A percentile compares a stretch with the other conserved stretches of the same genome.
phyloP scores from a whole-genome alignment of 306 rosid species.

The Castanea sativa region DNA sequence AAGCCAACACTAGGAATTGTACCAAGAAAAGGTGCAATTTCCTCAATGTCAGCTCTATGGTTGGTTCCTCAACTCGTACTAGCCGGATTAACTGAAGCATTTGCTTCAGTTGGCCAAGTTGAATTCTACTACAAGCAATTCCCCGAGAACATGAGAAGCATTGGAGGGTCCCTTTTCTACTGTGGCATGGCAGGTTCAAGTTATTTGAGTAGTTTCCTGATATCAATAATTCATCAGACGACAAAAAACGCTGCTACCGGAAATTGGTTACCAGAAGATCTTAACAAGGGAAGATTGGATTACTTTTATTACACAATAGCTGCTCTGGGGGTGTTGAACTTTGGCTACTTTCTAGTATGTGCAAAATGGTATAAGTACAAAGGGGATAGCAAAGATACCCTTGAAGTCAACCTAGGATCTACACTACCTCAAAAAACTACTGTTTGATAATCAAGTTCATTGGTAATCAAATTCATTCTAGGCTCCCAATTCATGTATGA shows the following conservation, averaged over 20 bases:
- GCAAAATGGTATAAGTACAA: constrained; percentile 70
- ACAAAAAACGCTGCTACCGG: constrained; percentile 38
- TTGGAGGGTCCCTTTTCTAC: constrained; percentile 63
- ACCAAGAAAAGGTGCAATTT: constrained; percentile 66
- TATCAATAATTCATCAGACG: constrained; percentile 46
- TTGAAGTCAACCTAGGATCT: constrained; percentile 28
- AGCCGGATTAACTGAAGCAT: constrained; percentile 59
- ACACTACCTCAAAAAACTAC: constrained; percentile 23
- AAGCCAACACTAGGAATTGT: constrained; percentile 48
- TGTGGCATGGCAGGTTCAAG: constrained; percentile 68
- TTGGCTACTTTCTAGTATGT: constrained; percentile 56
- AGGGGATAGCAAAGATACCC: constrained; percentile 21
- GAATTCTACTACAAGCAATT: constrained; percentile 84
- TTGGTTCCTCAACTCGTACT: constrained; percentile 63
- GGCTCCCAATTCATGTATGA: no score
- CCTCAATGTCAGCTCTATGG: constrained; percentile 76
- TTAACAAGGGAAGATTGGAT: constrained; percentile 80
- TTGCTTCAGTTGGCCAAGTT: constrained; percentile 56
- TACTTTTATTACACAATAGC: constrained; percentile 60
- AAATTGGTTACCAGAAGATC: constrained; percentile 88
- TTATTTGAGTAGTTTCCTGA: constrained; percentile 59
- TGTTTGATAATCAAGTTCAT: constrained; percentile 21
- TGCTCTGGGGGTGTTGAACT: constrained; percentile 44
- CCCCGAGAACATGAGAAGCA: constrained; percentile 92
- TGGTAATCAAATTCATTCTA: background rate